Percentiles rank a stretch among this genome's conserved stretches.
These are phyloP conservation scores for Phytophthora sojae DNA, from an alignment of 352 stramenopile species.

Conservation along the genomic window DNA sequence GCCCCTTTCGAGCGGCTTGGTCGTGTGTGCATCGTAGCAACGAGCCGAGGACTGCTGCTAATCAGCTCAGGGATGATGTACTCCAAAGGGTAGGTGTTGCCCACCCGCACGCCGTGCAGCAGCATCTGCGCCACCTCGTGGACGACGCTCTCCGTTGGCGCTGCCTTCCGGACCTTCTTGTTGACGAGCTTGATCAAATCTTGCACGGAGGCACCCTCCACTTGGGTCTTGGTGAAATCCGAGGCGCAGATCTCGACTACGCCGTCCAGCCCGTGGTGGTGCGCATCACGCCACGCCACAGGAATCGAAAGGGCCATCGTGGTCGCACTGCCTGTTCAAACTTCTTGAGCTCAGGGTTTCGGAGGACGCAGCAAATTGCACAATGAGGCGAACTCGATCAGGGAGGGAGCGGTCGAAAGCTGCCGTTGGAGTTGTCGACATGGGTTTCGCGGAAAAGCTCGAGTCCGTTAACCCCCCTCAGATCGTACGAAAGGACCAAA, in stretches of 20 bases:
- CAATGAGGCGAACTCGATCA: not conserved
- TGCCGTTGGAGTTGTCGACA: not conserved
- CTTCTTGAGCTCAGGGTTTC: not conserved
- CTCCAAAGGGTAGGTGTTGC: not conserved
- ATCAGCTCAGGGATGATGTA: conserved; percentile 14
- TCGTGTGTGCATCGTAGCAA: conserved; percentile 4
- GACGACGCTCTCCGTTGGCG: not conserved
- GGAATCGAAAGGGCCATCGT: not conserved
- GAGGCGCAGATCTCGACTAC: not conserved
- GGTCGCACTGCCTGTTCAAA: too few relatives aligned
- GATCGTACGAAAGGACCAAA: too few relatives aligned
- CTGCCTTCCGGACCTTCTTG: not conserved
- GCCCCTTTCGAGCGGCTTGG: not conserved
- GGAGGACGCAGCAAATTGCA: not conserved
- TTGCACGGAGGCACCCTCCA: not conserved
- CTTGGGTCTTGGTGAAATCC: not conserved
- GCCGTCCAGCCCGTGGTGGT: not conserved
- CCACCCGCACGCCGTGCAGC: conserved; percentile 8
- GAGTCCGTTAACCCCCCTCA: too few relatives aligned
- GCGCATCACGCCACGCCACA: not conserved
- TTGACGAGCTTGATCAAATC: conserved; percentile 16
- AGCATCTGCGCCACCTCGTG: conserved; percentile 10
- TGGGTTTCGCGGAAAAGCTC: not conserved
- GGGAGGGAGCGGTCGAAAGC: not conserved
- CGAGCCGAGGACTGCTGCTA: conserved; percentile 5